Evolutionary conservation across 306 rosid genomes (phyloP).

Genomic region (Notholithocarpus densiflorus): DNA sequence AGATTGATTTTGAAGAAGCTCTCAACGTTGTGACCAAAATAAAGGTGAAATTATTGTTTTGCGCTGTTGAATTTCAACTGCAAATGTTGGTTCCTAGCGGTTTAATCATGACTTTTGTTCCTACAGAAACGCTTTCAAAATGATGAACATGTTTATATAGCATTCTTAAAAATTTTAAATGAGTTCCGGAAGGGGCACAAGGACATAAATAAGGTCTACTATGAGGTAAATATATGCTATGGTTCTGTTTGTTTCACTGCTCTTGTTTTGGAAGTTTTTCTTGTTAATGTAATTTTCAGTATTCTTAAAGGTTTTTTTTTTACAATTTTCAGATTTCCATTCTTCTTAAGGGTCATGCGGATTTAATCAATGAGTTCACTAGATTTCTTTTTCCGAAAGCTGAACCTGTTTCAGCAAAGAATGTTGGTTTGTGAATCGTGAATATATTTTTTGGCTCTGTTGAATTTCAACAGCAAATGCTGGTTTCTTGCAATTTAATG

Average conservation of each 20-base stretch:
- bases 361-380: conserved; percentile 81
- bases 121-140: conserved; percentile 73
- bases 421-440: conserved; percentile 32
- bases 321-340: conserved; percentile 56
- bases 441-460: conserved; percentile 1
- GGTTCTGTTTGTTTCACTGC: no score
- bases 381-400: conserved; percentile 72
- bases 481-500: conserved; percentile 6
- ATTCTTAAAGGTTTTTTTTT: neutral
- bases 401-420: conserved; percentile 21
- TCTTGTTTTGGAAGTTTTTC: no score
- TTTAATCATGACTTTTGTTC: conserved; percentile 20
- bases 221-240: no score
- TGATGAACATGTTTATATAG: no score
- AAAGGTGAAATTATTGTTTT: conserved; percentile 53
- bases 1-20: conserved; percentile 94
- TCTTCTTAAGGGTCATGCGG: conserved; percentile 73
- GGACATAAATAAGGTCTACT: no score
- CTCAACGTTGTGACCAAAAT: conserved; percentile 93
- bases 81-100: neutral
- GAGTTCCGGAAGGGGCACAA: no score
- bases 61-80: conserved; percentile 4
- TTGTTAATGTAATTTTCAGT: no score
- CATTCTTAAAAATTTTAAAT: no score
- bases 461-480: neutral